Evolutionary conservation across 306 rosid species (phyloP).

Genomic region (Fagus sylvatica): DNA sequence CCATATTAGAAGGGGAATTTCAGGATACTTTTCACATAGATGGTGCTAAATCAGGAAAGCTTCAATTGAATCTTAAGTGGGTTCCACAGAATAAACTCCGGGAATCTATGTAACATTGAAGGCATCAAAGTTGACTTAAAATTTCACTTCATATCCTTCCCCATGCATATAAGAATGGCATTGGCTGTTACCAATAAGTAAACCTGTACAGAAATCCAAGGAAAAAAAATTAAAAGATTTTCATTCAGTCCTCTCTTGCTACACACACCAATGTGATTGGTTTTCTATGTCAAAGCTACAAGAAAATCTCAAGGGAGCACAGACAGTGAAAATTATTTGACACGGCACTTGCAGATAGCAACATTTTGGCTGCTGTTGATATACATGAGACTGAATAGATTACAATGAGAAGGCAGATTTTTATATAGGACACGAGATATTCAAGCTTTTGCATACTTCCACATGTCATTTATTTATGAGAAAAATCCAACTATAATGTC

Average conservation of each 20-base stretch:
- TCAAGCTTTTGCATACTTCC: too few species aligned
- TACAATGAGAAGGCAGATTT: too few species aligned
- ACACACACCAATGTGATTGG: neutral
- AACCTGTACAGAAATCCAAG: neutral
- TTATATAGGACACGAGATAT: too few species aligned
- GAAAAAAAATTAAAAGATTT: neutral
- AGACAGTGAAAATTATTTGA: neutral
- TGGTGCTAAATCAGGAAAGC: constrained; percentile 69
- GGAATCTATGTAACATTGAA: constrained; percentile 21
- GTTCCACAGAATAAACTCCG: constrained; percentile 56
- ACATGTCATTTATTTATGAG: too few species aligned
- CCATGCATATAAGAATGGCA: neutral
- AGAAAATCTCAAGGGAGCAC: neutral
- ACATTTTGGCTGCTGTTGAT: neutral
- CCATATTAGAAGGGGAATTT: constrained; percentile 68
- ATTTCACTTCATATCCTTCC: neutral
- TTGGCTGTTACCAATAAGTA: neutral
- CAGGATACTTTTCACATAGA: constrained; percentile 51
- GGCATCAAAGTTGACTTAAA: neutral
- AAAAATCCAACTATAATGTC: too few species aligned
- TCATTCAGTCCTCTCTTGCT: neutral
- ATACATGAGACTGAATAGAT: too few species aligned
- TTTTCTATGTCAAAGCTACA: neutral
- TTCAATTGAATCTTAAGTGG: constrained; percentile 67
- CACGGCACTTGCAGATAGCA: neutral